A percentile compares a stretch with the other conserved stretches of the same genome.
Conservation (phyloP, 495 filamentous ascomycete genomes). For the Penicillium antarcticum region DNA sequence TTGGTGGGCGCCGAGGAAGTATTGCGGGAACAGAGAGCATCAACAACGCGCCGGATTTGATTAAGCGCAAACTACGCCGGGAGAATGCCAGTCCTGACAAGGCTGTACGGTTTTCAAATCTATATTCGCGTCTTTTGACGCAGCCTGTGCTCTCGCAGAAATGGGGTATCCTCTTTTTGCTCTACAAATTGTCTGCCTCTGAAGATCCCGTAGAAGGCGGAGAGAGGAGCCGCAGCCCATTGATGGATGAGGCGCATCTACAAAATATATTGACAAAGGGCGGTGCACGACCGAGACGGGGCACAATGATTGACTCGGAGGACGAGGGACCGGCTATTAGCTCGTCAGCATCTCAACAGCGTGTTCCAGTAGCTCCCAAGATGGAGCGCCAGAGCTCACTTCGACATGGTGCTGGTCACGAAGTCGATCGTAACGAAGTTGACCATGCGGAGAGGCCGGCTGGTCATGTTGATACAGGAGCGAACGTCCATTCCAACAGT, state of each 20-base stretch:
- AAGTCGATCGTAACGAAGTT: conserved; percentile 15
- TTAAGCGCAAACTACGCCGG: conserved; percentile 78
- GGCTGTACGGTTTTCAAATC: conserved; percentile 80
- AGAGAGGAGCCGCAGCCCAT: conserved; percentile 35
- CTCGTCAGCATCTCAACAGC: conserved; percentile 44
- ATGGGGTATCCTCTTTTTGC: conserved; percentile 91
- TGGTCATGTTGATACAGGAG: conserved; percentile 17
- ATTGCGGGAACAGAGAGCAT: conserved; percentile 52
- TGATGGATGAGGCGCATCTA: conserved; percentile 35
- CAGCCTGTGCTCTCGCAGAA: conserved; percentile 91
- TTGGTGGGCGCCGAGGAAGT: conserved; percentile 31
- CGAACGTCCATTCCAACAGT: conserved; percentile 13
- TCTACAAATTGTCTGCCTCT: conserved; percentile 75
- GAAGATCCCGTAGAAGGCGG: conserved; percentile 29
- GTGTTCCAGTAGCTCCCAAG: conserved; percentile 2
- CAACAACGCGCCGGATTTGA: conserved; percentile 87
- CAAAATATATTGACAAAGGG: conserved; percentile 36
- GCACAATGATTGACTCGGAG: conserved; percentile 25
- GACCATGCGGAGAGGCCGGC: conserved; percentile 10
- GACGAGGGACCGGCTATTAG: conserved; percentile 44
- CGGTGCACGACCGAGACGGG: conserved; percentile 18
- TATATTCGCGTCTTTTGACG: conserved; percentile 81
- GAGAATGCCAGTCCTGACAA: conserved; percentile 75
- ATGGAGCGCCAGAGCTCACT: conserved; percentile 28
- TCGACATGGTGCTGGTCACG: conserved; percentile 21